Conservation (phyloP, 257 asterid species). For the Osmanthus fragrans region DNA sequence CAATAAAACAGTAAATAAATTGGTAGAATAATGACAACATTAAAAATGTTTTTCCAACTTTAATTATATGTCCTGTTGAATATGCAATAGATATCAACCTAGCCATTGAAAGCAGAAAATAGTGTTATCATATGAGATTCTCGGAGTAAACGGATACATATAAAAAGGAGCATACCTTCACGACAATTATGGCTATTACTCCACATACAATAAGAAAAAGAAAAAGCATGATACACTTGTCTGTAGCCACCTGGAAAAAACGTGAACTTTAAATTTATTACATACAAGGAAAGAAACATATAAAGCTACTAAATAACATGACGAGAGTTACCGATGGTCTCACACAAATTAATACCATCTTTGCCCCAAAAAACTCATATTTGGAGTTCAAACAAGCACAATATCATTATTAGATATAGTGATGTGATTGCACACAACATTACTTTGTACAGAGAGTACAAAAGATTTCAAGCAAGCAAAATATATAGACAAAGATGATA, state of each 20-base stretch:
- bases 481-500: not conserved
- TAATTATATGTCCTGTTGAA: not conserved
- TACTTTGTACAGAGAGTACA: not conserved
- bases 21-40: no score
- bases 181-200: slow-evolving; percentile 80
- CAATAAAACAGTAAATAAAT: not conserved
- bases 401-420: slow-evolving; percentile 10
- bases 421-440: slow-evolving; percentile 1
- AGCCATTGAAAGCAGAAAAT: slow-evolving; percentile 8
- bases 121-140: not conserved
- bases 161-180: slow-evolving; percentile 56
- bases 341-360: not conserved
- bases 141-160: not conserved
- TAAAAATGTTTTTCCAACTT: not conserved
- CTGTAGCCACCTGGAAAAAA: slow-evolving; percentile 87
- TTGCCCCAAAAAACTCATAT: not conserved
- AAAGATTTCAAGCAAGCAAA: not conserved
- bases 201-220: slow-evolving; percentile 87
- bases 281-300: slow-evolving; percentile 19
- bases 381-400: slow-evolving; percentile 9
- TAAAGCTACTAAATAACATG: not conserved
- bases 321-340: not conserved
- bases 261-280: slow-evolving; percentile 7
- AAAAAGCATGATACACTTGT: slow-evolving; percentile 90
- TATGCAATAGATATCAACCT: not conserved